A percentile compares a stretch with the other conserved stretches of the same genome.
These are phyloP conservation scores for Apiospora saccharicola DNA, from an alignment of 2,329 filamentous ascomycete genomes.

Conservation along the genomic window DNA sequence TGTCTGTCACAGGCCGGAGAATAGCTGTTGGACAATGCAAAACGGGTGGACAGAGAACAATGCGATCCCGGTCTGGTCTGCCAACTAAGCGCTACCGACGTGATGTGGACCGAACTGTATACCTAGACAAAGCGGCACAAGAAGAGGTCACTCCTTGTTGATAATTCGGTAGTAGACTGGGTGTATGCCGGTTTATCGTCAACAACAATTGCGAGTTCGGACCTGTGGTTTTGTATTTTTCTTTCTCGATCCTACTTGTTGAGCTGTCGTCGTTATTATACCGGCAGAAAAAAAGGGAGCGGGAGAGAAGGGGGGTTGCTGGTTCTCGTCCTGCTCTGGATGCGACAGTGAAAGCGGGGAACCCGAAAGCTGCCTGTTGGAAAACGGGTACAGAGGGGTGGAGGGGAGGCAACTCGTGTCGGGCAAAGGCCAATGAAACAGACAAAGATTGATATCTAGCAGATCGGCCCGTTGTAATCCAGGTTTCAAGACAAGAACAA, in stretches of 20 bases:
- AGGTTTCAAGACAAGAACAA: conserved; percentile 16
- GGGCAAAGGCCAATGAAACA: conserved; percentile 17
- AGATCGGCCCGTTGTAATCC: conserved; percentile 14
- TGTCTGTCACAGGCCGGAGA: conserved; percentile 17
- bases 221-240: background rate
- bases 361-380: conserved; percentile 20
- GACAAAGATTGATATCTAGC: conserved; percentile 19
- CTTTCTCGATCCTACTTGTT: background rate
- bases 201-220: background rate
- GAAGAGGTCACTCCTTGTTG: background rate
- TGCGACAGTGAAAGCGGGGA: conserved; percentile 25
- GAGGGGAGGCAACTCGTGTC: background rate
- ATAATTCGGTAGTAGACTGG: background rate
- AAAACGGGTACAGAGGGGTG: conserved; percentile 15
- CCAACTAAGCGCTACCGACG: conserved; percentile 14
- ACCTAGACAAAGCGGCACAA: background rate
- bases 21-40: conserved; percentile 11
- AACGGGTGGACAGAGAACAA: background rate
- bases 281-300: background rate
- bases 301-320: conserved; percentile 3
- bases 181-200: background rate
- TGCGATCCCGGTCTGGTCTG: conserved; percentile 19
- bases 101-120: conserved; percentile 7
- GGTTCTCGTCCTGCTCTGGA: background rate
- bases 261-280: background rate